Conservation (phyloP, 1,284 basidiomycete species). For the Inonotus hispidus region DNA sequence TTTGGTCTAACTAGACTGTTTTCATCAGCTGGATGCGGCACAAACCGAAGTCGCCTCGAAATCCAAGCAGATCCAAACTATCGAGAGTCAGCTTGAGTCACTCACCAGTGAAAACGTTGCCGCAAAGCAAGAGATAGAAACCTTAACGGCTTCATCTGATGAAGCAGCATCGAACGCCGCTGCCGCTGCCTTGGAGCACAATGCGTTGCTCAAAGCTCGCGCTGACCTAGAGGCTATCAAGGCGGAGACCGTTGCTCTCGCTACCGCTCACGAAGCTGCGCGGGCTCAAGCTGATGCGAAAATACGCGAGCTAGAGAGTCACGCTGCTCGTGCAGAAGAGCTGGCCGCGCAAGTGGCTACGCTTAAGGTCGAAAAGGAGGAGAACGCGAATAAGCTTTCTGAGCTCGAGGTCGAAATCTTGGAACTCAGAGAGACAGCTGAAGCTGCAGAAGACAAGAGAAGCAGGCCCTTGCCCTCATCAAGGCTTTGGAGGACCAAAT, state of each 20-base stretch:
- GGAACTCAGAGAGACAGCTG: slow-evolving; percentile 68
- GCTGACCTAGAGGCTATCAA: slow-evolving; percentile 52
- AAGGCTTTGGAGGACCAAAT: slow-evolving; percentile 50
- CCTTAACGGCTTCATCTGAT: slow-evolving; percentile 42
- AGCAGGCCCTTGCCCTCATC: slow-evolving; percentile 41
- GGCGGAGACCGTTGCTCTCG: slow-evolving; percentile 48
- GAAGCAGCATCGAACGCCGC: slow-evolving; percentile 39
- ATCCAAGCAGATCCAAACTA: slow-evolving; percentile 38
- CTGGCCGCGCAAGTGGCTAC: slow-evolving; percentile 49
- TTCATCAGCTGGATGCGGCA: slow-evolving; percentile 45
- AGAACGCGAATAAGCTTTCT: slow-evolving; percentile 67
- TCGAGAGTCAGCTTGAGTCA: slow-evolving; percentile 46
- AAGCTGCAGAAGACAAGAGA: slow-evolving; percentile 57
- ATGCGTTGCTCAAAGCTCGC: slow-evolving; percentile 59
- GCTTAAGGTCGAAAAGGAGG: slow-evolving; percentile 66
- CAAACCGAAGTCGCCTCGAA: slow-evolving; percentile 38
- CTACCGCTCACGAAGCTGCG: slow-evolving; percentile 43
- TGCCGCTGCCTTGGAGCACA: slow-evolving; percentile 54
- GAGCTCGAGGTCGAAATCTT: slow-evolving; percentile 76
- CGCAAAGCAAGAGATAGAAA: slow-evolving; percentile 50
- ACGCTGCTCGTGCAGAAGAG: slow-evolving; percentile 38
- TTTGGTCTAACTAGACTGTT: neutral
- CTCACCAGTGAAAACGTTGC: slow-evolving; percentile 47
- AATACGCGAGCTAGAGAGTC: slow-evolving; percentile 40
- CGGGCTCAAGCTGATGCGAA: slow-evolving; percentile 42